Evolutionary conservation across 768 basidiomycete genomes (phyloP).

Genomic region (Lactifluus piperatus): DNA sequence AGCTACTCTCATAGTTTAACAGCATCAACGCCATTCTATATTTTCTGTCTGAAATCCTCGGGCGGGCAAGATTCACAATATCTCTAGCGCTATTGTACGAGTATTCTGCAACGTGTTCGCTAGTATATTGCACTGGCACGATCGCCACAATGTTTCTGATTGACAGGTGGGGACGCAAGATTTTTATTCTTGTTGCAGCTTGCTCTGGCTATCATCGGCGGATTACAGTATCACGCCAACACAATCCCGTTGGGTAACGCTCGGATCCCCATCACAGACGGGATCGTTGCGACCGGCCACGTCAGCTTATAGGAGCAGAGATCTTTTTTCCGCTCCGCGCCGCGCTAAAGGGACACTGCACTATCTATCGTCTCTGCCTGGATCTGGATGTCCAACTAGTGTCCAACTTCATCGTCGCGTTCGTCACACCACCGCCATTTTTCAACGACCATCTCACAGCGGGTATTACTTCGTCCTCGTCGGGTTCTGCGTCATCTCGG

Average conservation of each 20-base stretch:
- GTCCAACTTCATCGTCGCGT: slow-evolving; percentile 35
- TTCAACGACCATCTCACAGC: slow-evolving; percentile 40
- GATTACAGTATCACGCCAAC: slow-evolving; percentile 39
- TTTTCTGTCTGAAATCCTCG: slow-evolving; percentile 45
- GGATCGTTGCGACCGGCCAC: slow-evolving; percentile 38
- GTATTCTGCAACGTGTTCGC: slow-evolving; percentile 38
- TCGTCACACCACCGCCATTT: slow-evolving; percentile 51
- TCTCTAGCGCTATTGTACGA: slow-evolving; percentile 37
- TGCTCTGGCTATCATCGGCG: slow-evolving; percentile 43
- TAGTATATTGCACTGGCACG: slow-evolving; percentile 42
- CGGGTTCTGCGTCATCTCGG: slow-evolving; percentile 37
- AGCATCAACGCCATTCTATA: slow-evolving; percentile 52
- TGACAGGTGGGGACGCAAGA: slow-evolving; percentile 43
- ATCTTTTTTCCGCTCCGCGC: slow-evolving; percentile 29
- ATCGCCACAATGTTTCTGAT: slow-evolving; percentile 46
- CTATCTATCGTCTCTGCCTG: slow-evolving; percentile 27
- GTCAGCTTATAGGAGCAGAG: slow-evolving; percentile 28
- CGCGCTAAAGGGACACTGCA: slow-evolving; percentile 29
- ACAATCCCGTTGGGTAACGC: slow-evolving; percentile 30
- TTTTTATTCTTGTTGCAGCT: slow-evolving; percentile 40
- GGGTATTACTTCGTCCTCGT: slow-evolving; percentile 46
- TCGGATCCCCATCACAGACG: slow-evolving; percentile 29
- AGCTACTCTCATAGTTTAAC: slow-evolving; percentile 45
- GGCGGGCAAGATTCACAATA: slow-evolving; percentile 40
- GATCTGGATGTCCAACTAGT: too few relatives aligned